Evolutionary conservation across 2,329 filamentous ascomycete genomes (phyloP).

Genomic region (Cercospora janseana): DNA sequence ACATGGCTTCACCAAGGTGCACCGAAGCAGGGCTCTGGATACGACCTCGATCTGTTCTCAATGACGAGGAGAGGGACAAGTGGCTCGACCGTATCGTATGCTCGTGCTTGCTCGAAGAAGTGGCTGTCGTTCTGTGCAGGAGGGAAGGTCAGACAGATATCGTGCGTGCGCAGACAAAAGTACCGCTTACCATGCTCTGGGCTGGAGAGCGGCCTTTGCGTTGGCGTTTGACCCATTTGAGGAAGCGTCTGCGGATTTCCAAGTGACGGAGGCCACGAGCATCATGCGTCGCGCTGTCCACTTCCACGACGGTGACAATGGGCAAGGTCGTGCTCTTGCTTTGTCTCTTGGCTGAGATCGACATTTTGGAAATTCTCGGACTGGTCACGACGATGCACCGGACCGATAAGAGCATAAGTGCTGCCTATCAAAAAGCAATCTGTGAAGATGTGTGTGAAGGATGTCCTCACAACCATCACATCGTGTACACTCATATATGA

Average conservation of each 20-base stretch:
- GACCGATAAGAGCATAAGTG: neutral
- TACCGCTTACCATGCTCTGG: neutral
- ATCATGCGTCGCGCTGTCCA: neutral
- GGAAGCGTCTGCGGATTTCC: constrained; percentile 6
- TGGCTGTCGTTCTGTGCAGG: constrained; percentile 10
- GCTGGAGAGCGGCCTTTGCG: neutral
- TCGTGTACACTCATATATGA: neutral
- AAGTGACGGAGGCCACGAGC: neutral
- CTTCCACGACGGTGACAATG: constrained; percentile 1
- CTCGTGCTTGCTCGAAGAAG: constrained; percentile 17
- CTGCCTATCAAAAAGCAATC: too few species aligned
- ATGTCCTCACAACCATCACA: too few species aligned
- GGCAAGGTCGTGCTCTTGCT: constrained; percentile 1
- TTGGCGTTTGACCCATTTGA: constrained; percentile 17
- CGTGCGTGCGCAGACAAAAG: neutral
- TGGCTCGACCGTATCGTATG: constrained; percentile 16
- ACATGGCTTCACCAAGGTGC: neutral
- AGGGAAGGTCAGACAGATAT: neutral
- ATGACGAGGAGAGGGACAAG: constrained; percentile 12
- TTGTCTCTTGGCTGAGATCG: constrained; percentile 11
- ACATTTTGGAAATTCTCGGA: constrained; percentile 4
- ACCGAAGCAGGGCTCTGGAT: constrained; percentile 7
- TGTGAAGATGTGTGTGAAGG: too few species aligned
- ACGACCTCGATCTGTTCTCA: constrained; percentile 6
- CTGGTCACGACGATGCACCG: too few species aligned